phyloP scores from a whole-genome alignment of 1,284 basidiomycete species.

The Boletellus deceptivus region DNA sequence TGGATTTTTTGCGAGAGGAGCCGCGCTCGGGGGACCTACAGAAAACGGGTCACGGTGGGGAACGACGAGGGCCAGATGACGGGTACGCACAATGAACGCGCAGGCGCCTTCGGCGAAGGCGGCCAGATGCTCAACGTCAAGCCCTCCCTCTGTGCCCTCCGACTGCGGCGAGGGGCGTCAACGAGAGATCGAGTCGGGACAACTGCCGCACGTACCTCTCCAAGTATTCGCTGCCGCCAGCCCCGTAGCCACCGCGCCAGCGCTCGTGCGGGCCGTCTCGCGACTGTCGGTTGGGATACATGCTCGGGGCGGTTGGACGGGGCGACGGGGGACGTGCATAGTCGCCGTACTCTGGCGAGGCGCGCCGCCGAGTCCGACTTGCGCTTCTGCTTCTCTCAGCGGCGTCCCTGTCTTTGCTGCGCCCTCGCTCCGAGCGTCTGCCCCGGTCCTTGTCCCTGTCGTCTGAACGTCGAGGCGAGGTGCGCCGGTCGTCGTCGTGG shows the following conservation, averaged over 20 bases:
- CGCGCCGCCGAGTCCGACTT: conserved; percentile 15
- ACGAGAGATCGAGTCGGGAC: not conserved
- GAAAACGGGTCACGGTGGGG: conserved; percentile 2
- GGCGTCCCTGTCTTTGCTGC: conserved; percentile 11
- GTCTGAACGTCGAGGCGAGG: conserved; percentile 13
- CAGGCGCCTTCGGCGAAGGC: conserved; percentile 71
- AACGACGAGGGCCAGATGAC: not conserved
- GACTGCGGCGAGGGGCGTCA: conserved; percentile 45
- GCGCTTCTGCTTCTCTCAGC: not conserved
- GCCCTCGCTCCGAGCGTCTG: conserved; percentile 2
- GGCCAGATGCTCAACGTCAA: conserved; percentile 79
- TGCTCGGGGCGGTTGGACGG: conserved; percentile 30
- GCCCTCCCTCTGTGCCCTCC: conserved; percentile 68
- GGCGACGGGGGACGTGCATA: conserved; percentile 27
- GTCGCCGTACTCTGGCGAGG: conserved; percentile 33
- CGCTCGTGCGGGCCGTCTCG: conserved; percentile 20
- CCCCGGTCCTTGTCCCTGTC: conserved; percentile 10
- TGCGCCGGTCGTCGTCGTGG: not conserved
- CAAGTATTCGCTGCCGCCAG: conserved; percentile 37
- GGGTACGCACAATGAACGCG: conserved; percentile 53
- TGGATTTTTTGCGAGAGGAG: conserved; percentile 57
- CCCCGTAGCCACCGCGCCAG: conserved; percentile 21
- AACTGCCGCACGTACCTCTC: conserved; percentile 33
- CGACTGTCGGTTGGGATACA: conserved; percentile 38
- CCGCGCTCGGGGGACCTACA: conserved; percentile 53